phyloP scores from a whole-genome alignment of 1,284 basidiomycete genomes.

The Tylopilus orsonianus region DNA sequence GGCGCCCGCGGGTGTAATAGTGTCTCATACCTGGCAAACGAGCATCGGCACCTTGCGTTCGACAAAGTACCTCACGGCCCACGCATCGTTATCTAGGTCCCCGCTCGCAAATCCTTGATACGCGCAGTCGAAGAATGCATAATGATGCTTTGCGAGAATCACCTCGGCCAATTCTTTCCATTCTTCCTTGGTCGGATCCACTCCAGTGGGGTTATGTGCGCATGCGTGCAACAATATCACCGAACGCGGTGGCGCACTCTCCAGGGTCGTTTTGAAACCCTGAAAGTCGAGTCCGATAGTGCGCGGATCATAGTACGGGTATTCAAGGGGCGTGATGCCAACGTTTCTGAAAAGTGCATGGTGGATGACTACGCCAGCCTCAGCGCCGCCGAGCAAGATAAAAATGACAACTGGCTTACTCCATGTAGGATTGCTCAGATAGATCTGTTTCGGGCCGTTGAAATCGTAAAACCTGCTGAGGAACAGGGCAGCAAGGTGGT shows the following conservation, averaged over 20 bases:
- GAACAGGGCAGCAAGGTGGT: constrained; percentile 91
- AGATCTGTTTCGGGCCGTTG: constrained; percentile 67
- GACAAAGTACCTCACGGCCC: constrained; percentile 79
- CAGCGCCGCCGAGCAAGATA: constrained; percentile 4
- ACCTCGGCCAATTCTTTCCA: constrained; percentile 83
- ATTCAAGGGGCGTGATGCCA: constrained; percentile 77
- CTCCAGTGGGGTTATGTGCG: constrained; percentile 95
- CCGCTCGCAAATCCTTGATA: constrained; percentile 95
- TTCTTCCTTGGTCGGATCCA: constrained; percentile 88
- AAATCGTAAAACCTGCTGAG: constrained; percentile 83
- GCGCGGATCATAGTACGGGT: constrained; percentile 89
- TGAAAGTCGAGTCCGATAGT: constrained; percentile 87
- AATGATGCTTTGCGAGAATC: constrained; percentile 78
- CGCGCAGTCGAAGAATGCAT: constrained; percentile 93
- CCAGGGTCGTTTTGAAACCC: constrained; percentile 68
- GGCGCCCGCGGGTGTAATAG: background rate
- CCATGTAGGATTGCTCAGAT: constrained; percentile 86
- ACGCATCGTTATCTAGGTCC: constrained; percentile 74
- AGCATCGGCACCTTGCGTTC: constrained; percentile 73
- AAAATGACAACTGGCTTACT: constrained; percentile 42
- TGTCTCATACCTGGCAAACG: constrained; percentile 75
- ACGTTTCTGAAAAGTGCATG: constrained; percentile 86
- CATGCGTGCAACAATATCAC: constrained; percentile 92
- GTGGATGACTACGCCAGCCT: constrained; percentile 71
- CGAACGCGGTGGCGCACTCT: constrained; percentile 69